Conservation (phyloP, 2,329 filamentous ascomycete species). For the Fusarium hainanense region DNA sequence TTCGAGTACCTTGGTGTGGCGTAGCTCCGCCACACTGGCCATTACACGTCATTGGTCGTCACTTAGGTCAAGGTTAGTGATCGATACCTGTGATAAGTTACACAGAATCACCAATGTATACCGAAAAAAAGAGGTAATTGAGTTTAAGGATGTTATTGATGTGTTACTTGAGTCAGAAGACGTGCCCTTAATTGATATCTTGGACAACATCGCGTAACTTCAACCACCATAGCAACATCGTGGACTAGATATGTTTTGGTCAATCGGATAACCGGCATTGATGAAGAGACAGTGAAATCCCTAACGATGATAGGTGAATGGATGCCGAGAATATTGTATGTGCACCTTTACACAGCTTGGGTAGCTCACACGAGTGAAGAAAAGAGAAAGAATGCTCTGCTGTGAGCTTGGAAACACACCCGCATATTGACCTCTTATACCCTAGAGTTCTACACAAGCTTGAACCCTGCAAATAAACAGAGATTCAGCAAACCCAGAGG, state of each 20-base stretch:
- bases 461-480: neutral
- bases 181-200: neutral
- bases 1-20: conserved; percentile 40
- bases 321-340: neutral
- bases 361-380: neutral
- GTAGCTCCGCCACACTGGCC: conserved; percentile 41
- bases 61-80: neutral
- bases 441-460: neutral
- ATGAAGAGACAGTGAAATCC: neutral
- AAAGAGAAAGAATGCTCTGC: neutral
- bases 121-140: neutral
- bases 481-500: neutral
- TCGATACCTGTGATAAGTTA: neutral
- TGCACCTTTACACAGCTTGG: neutral
- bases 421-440: neutral
- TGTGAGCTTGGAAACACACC: neutral
- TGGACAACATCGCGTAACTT: neutral
- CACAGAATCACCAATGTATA: neutral
- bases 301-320: neutral
- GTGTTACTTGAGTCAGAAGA: neutral
- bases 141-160: neutral
- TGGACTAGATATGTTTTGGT: neutral
- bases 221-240: neutral
- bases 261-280: neutral
- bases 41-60: conserved; percentile 21